Evolutionary conservation across 2,329 filamentous ascomycete genomes (phyloP).

Genomic region (Mariannaea sp.): DNA sequence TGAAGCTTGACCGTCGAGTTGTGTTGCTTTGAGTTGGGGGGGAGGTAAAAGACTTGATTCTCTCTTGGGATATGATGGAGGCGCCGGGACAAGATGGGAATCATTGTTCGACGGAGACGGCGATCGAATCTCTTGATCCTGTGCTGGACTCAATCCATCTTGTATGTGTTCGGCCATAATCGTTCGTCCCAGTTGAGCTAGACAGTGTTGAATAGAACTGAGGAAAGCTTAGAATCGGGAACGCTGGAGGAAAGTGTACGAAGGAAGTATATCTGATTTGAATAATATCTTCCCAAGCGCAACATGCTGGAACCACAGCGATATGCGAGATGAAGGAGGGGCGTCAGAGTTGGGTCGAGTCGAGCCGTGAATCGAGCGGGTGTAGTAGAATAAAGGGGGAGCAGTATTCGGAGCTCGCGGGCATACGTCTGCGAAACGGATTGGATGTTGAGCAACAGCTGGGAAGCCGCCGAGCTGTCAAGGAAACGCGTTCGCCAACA

Average conservation of each 20-base stretch:
- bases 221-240: conserved; percentile 13
- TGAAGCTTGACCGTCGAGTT: conserved; percentile 8
- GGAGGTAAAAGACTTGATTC: conserved; percentile 27
- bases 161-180: conserved; percentile 31
- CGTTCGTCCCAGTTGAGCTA: conserved; percentile 19
- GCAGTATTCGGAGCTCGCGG: background rate
- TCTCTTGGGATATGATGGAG: conserved; percentile 18
- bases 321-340: conserved; percentile 4
- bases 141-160: conserved; percentile 31
- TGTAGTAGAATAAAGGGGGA: background rate
- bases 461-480: background rate
- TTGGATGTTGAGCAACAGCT: conserved; percentile 6
- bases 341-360: background rate
- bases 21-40: conserved; percentile 25
- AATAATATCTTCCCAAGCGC: conserved; percentile 12
- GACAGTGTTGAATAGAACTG: background rate
- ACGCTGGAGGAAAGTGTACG: conserved; percentile 12
- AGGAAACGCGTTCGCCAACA: conserved; percentile 14
- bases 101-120: conserved; percentile 29
- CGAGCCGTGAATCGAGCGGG: background rate
- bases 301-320: conserved; percentile 33
- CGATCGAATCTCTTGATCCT: conserved; percentile 28
- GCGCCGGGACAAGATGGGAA: conserved; percentile 20
- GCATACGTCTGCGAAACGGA: conserved; percentile 1
- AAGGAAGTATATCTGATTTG: conserved; percentile 23